Evolutionary conservation across 1,284 basidiomycete species (phyloP).

Genomic region (Peniophora sp.): DNA sequence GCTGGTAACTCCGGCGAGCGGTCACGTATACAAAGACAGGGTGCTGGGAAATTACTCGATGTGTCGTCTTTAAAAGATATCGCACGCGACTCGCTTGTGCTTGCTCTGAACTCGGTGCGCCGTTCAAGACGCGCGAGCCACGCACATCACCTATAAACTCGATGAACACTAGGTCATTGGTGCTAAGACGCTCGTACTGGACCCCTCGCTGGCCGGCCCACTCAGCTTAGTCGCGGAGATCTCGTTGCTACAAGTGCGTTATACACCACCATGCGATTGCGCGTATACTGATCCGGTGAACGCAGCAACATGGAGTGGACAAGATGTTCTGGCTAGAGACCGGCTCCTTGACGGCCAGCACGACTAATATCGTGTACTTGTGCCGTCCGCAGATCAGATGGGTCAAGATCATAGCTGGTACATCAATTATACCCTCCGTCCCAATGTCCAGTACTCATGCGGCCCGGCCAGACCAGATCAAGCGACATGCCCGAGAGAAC

Average conservation of each 20-base stretch:
- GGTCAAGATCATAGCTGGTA: slow-evolving; percentile 89
- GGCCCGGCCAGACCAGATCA: slow-evolving; percentile 71
- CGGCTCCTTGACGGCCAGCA: slow-evolving; percentile 75
- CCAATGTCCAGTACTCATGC: slow-evolving; percentile 9
- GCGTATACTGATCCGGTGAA: slow-evolving; percentile 1
- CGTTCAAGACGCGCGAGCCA: slow-evolving; percentile 5
- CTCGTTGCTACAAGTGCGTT: slow-evolving; percentile 75
- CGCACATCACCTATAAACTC: neutral
- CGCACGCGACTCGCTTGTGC: slow-evolving; percentile 68
- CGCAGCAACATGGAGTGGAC: slow-evolving; percentile 93
- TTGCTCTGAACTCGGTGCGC: slow-evolving; percentile 75
- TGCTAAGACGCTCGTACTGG: slow-evolving; percentile 92
- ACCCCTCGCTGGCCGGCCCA: slow-evolving; percentile 83
- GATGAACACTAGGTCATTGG: slow-evolving; percentile 67
- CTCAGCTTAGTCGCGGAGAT: slow-evolving; percentile 92
- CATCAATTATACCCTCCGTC: slow-evolving; percentile 12
- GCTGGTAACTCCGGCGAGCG: slow-evolving; percentile 14
- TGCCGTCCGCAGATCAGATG: slow-evolving; percentile 83
- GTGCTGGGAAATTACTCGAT: slow-evolving; percentile 45
- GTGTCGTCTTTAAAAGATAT: slow-evolving; percentile 68
- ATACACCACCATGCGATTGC: slow-evolving; percentile 2
- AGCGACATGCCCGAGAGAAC: slow-evolving; percentile 58
- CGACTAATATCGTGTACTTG: slow-evolving; percentile 90
- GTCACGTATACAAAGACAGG: slow-evolving; percentile 15
- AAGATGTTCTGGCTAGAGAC: slow-evolving; percentile 99